Conservation (phyloP, 1,284 basidiomycete genomes). For the Melampsora larici-populina region DNA sequence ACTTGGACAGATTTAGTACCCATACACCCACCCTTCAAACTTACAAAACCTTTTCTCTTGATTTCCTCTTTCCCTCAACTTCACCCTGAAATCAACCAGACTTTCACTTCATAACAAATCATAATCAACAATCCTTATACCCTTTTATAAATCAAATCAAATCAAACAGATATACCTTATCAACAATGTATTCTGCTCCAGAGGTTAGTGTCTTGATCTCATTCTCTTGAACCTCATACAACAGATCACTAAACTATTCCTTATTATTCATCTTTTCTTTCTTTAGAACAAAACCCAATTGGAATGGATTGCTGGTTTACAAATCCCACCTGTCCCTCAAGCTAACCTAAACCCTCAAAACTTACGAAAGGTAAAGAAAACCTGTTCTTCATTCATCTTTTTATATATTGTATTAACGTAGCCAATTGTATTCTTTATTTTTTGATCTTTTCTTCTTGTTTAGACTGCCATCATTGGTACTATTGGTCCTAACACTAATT, state of each 20-base stretch:
- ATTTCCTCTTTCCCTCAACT: too few species aligned
- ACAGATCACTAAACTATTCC: neutral
- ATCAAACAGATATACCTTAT: too few species aligned
- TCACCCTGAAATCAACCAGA: too few species aligned
- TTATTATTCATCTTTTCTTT: neutral
- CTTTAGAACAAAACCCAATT: slow-evolving; percentile 37
- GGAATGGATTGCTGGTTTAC: slow-evolving; percentile 42
- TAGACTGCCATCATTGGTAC: slow-evolving; percentile 95
- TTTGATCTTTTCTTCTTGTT: slow-evolving; percentile 32
- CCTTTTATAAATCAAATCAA: too few species aligned
- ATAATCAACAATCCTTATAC: too few species aligned
- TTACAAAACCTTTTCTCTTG: too few species aligned
- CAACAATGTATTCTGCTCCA: too few species aligned
- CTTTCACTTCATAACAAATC: too few species aligned
- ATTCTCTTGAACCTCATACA: neutral
- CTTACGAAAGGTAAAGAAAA: slow-evolving; percentile 40
- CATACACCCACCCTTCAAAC: too few species aligned
- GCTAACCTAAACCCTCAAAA: slow-evolving; percentile 25
- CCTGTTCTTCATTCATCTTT: neutral
- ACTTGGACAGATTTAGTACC: too few species aligned
- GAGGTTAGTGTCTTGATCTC: neutral
- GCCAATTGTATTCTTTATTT: neutral
- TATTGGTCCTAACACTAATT: slow-evolving; percentile 91
- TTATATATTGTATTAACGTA: neutral
- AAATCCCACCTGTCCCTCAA: slow-evolving; percentile 30